Conservation (phyloP, 2,329 filamentous ascomycete genomes). For the Tolypocladium cylindrosporum region DNA sequence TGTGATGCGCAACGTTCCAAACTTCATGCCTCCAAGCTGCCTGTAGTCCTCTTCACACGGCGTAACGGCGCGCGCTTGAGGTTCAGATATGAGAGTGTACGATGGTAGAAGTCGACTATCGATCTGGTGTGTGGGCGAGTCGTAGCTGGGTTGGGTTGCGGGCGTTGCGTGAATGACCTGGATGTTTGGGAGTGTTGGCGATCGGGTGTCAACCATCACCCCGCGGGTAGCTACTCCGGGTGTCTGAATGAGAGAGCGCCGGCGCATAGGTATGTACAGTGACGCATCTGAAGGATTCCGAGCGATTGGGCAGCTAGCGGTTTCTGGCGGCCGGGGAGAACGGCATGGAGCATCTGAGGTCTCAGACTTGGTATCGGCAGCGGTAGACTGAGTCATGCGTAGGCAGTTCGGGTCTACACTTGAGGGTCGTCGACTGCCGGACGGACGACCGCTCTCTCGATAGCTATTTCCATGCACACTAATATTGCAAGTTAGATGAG, state of each 20-base stretch:
- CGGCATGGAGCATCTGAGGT: background rate
- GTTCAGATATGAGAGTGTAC: constrained; percentile 5
- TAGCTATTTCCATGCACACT: background rate
- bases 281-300: background rate
- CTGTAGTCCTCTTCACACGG: constrained; percentile 46
- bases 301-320: background rate
- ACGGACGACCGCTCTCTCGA: background rate
- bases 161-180: constrained; percentile 25
- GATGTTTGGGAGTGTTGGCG: constrained; percentile 20
- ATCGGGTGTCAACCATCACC: constrained; percentile 10
- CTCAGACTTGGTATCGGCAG: background rate
- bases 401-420: background rate
- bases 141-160: background rate
- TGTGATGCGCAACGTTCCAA: constrained; percentile 51
- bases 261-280: constrained; percentile 35
- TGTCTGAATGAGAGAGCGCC: constrained; percentile 36
- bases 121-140: background rate
- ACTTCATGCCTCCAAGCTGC: constrained; percentile 51
- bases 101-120: constrained; percentile 22
- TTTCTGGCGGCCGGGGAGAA: background rate
- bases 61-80: constrained; percentile 18
- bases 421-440: background rate
- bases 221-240: constrained; percentile 39
- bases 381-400: background rate
- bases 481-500: background rate